Percentiles rank a stretch among this genome's conserved stretches.
phyloP scores from a whole-genome alignment of 2,329 filamentous ascomycete species.

The Colletotrichum sp. region DNA sequence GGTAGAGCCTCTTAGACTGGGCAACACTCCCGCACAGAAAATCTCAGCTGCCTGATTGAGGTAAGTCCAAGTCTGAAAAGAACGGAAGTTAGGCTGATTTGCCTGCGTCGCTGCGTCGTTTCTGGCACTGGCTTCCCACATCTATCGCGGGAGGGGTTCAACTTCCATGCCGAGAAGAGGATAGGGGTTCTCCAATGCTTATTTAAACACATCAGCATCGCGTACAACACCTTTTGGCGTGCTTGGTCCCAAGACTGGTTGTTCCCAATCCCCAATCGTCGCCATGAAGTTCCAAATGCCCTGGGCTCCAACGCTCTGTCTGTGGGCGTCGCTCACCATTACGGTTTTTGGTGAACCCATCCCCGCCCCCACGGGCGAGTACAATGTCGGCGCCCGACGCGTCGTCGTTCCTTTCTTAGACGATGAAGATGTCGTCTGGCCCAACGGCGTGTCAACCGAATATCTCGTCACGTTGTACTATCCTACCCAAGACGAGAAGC shows the following conservation, averaged over 20 bases:
- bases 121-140: not conserved
- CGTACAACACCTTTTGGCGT: fast-evolving
- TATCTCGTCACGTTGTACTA: constrained; percentile 21
- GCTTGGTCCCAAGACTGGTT: fast-evolving
- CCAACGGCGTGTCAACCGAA: constrained; percentile 7
- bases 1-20: not conserved
- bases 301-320: not conserved
- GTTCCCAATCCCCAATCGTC: fast-evolving
- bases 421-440: not conserved
- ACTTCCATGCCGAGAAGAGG: not conserved
- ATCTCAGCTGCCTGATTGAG: not conserved
- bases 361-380: not conserved
- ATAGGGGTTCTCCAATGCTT: not conserved
- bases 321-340: not conserved
- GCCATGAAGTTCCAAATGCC: not conserved
- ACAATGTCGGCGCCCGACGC: constrained; percentile 18
- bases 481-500: not conserved
- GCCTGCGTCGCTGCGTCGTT: not conserved
- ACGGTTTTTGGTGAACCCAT: not conserved
- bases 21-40: not conserved
- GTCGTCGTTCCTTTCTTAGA: constrained; percentile 2
- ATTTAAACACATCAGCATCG: not conserved
- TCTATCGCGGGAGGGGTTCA: not conserved
- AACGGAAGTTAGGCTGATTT: not conserved
- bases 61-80: not conserved